These are phyloP conservation scores for Imleria badia DNA, from an alignment of 768 basidiomycete genomes.

Conservation along the genomic window DNA sequence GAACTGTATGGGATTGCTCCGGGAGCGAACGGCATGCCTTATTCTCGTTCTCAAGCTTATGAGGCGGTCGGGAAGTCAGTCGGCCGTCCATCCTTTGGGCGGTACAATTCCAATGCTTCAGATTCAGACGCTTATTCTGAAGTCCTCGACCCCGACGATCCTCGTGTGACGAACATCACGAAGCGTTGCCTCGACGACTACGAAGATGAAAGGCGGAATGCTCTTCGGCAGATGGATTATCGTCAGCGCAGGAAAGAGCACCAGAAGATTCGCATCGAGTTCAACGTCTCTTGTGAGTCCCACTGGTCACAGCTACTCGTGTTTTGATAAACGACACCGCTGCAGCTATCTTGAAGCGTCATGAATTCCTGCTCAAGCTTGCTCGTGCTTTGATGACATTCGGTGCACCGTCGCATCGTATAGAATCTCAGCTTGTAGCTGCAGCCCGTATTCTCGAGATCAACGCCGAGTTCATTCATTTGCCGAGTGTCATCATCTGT, in stretches of 20 bases:
- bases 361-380: constrained; percentile 83
- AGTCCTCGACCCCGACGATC: constrained; percentile 70
- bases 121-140: constrained; percentile 44
- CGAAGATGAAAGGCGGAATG: constrained; percentile 61
- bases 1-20: constrained; percentile 29
- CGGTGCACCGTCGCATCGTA: constrained; percentile 90
- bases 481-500: constrained; percentile 78
- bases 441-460: constrained; percentile 89
- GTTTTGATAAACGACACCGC: background rate
- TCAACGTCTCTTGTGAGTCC: constrained; percentile 67
- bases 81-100: constrained; percentile 19
- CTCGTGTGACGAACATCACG: constrained; percentile 58
- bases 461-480: constrained; percentile 87
- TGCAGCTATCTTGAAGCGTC: constrained; percentile 74
- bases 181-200: constrained; percentile 53
- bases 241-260: constrained; percentile 63
- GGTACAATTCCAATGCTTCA: constrained; percentile 47
- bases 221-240: constrained; percentile 65
- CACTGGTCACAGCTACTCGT: background rate
- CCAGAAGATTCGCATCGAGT: constrained; percentile 66
- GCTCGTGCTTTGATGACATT: constrained; percentile 88
- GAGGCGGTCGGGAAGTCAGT: constrained; percentile 9
- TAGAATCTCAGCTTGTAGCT: constrained; percentile 88
- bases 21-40: constrained; percentile 24
- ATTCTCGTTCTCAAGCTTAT: constrained; percentile 25